These are phyloP conservation scores for Syncephalastrum racemosum DNA, from an alignment of 371 early-diverging fungal species.

Conservation along the genomic window DNA sequence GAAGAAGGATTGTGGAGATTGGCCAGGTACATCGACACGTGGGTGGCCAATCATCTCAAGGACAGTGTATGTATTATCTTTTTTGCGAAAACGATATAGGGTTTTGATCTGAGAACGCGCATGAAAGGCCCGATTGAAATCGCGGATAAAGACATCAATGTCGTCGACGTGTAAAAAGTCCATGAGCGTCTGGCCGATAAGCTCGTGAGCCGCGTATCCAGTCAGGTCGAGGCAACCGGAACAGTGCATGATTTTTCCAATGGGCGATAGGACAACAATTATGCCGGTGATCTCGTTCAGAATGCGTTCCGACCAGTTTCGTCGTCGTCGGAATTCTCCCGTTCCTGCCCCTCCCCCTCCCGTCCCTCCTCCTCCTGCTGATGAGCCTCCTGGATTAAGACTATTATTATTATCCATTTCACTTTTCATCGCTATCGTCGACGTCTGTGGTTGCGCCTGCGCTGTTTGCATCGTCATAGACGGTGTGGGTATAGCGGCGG, in stretches of 20 bases:
- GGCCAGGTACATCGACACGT: conserved; percentile 24
- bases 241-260: conserved; percentile 56
- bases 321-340: conserved; percentile 51
- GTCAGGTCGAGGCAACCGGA: conserved; percentile 54
- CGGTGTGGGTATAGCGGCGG: too few species aligned
- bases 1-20: conserved; percentile 45
- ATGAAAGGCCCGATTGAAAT: conserved; percentile 42
- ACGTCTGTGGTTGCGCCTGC: background rate
- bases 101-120: conserved; percentile 40
- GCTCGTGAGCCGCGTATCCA: conserved; percentile 61
- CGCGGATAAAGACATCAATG: conserved; percentile 22
- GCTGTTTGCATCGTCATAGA: background rate
- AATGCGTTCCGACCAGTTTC: conserved; percentile 58
- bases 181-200: conserved; percentile 50
- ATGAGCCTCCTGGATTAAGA: too few species aligned
- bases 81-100: conserved; percentile 52
- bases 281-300: conserved; percentile 62
- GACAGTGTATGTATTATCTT: conserved; percentile 47
- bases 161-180: conserved; percentile 57
- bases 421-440: too few species aligned
- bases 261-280: conserved; percentile 58
- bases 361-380: too few species aligned
- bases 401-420: too few species aligned
- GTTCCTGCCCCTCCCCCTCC: conserved; percentile 2
- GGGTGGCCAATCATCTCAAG: conserved; percentile 56